These are phyloP conservation scores for Starmera stellimalicola DNA, from an alignment of 1,139 yeast species.

Conservation along the genomic window DNA sequence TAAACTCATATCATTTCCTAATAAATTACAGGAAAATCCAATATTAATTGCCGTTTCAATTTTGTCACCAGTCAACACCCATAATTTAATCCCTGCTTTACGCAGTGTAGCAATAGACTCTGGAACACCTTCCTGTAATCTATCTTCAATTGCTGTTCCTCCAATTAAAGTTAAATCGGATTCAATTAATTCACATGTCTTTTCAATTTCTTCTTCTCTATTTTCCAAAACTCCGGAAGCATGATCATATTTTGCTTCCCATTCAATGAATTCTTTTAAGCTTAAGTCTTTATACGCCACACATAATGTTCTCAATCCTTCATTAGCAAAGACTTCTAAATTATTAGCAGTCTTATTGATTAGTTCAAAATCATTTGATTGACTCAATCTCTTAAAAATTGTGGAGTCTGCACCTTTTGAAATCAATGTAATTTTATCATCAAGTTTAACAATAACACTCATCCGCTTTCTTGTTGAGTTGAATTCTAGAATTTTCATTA, in stretches of 20 bases:
- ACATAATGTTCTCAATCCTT: constrained; percentile 91
- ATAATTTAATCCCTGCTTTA: constrained; percentile 86
- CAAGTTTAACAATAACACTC: constrained; percentile 74
- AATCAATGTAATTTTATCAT: constrained; percentile 45
- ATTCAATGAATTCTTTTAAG: constrained; percentile 47
- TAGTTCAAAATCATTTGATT: constrained; percentile 27
- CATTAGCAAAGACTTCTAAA: constrained; percentile 86
- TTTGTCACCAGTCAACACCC: constrained; percentile 97
- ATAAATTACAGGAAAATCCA: constrained; percentile 89
- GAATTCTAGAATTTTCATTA: constrained; percentile 73
- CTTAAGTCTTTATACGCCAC: constrained; percentile 73
- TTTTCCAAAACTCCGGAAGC: constrained; percentile 71
- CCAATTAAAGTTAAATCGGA: constrained; percentile 65
- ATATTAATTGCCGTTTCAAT: constrained; percentile 97
- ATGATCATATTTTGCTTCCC: constrained; percentile 61
- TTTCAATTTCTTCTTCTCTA: constrained; percentile 72
- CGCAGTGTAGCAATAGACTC: constrained; percentile 79
- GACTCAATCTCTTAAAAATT: constrained; percentile 63
- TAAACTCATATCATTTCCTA: constrained; percentile 80
- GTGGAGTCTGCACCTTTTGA: constrained; percentile 96
- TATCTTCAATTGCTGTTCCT: constrained; percentile 96
- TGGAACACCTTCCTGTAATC: constrained; percentile 94
- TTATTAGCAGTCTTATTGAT: constrained; percentile 70
- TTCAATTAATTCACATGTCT: constrained; percentile 73
- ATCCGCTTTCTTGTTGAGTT: constrained; percentile 89